Percentiles rank a stretch among this genome's conserved stretches.
phyloP scores from a whole-genome alignment of 441 rosid species.

The Gossypium aridum region DNA sequence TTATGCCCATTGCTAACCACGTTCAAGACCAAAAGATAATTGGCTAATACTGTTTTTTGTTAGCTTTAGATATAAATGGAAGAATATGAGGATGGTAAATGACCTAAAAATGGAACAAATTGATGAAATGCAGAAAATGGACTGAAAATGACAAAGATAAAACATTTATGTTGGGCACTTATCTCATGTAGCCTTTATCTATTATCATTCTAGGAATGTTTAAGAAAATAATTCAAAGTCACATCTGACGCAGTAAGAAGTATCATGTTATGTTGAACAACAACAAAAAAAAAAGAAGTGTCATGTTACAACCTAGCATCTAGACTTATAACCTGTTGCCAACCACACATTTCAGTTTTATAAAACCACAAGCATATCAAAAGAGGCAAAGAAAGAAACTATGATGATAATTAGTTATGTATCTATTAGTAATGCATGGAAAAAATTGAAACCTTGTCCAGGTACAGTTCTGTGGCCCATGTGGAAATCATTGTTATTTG shows the following conservation, averaged over 20 bases:
- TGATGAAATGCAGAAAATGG: background rate
- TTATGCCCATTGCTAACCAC: background rate
- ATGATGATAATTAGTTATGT: background rate
- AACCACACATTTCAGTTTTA: slow-evolving; percentile 7
- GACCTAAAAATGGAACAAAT: background rate
- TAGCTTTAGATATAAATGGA: background rate
- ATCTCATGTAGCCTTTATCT: slow-evolving; percentile 7
- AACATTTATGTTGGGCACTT: background rate
- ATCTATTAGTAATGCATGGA: slow-evolving; percentile 13
- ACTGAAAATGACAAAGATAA: background rate
- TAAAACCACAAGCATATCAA: slow-evolving; percentile 1
- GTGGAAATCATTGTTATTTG: slow-evolving; percentile 99
- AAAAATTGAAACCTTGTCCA: slow-evolving; percentile 84
- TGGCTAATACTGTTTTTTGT: background rate
- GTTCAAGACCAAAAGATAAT: background rate
- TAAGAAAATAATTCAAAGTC: background rate
- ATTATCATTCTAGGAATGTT: slow-evolving; percentile 1
- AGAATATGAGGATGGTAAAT: slow-evolving; percentile 1
- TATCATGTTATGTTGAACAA: background rate
- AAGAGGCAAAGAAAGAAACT: slow-evolving; percentile 5
- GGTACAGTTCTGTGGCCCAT: slow-evolving; percentile 96
- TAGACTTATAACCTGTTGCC: background rate
- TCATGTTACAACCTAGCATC: slow-evolving; percentile 6
- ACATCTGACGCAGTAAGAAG: background rate
- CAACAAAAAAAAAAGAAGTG: too few relatives aligned